phyloP scores from a whole-genome alignment of 805 yeast species.

The Maudiozyma pseudohumilis region DNA sequence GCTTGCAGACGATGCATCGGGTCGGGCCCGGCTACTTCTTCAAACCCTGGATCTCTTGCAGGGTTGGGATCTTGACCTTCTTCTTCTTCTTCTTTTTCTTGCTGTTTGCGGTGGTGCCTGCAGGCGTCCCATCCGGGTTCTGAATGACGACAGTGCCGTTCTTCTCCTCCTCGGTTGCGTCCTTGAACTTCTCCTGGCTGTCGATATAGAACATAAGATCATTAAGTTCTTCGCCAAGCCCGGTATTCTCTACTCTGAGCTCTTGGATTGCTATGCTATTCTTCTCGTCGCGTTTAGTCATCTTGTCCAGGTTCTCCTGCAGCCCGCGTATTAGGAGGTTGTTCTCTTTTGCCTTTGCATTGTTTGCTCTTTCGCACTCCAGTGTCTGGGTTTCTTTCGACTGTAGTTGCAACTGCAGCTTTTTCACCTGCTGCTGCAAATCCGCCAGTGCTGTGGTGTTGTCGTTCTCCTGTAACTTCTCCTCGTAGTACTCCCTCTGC shows the following conservation, averaged over 20 bases:
- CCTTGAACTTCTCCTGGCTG: slow-evolving; percentile 59
- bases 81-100: slow-evolving; percentile 14
- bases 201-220: slow-evolving; percentile 78
- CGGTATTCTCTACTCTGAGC: slow-evolving; percentile 35
- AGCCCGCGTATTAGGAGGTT: slow-evolving; percentile 38
- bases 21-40: not conserved
- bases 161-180: slow-evolving; percentile 59
- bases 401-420: not conserved
- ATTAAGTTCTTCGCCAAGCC: slow-evolving; percentile 50
- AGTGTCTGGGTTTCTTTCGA: not conserved
- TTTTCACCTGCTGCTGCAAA: not conserved
- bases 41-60: not conserved
- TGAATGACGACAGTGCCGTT: slow-evolving; percentile 56
- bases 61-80: not conserved
- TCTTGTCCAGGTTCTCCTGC: slow-evolving; percentile 33
- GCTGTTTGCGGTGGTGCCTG: slow-evolving; percentile 5
- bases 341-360: slow-evolving; percentile 21
- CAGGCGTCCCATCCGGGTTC: slow-evolving; percentile 4
- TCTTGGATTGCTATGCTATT: slow-evolving; percentile 26
- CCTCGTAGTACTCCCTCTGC: slow-evolving; percentile 75
- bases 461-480: slow-evolving; percentile 30
- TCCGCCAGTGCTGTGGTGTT: slow-evolving; percentile 13
- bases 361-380: slow-evolving; percentile 11
- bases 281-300: slow-evolving; percentile 33
- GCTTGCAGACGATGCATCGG: too few species aligned